Conservation (phyloP, 2,329 filamentous ascomycete species). For the Fusarium sp. region DNA sequence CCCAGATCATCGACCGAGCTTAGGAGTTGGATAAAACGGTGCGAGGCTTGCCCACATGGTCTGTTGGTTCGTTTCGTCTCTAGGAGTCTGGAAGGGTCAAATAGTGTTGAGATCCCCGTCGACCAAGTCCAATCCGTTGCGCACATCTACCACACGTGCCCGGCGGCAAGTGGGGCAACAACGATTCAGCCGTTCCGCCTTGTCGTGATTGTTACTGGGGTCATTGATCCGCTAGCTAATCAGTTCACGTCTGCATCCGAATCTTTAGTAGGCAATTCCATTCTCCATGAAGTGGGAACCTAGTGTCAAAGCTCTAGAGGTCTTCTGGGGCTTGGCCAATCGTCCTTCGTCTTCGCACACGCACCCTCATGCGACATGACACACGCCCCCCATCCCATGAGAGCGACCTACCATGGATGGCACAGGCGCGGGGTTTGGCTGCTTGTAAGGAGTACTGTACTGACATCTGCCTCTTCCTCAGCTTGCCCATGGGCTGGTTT, state of each 20-base stretch:
- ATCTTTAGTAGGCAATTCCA: background rate
- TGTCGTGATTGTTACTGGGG: background rate
- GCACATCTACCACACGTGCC: slow-evolving; percentile 32
- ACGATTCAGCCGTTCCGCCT: slow-evolving; percentile 13
- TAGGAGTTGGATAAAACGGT: background rate
- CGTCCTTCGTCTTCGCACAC: slow-evolving; percentile 21
- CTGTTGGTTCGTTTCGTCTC: background rate
- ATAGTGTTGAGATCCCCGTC: background rate
- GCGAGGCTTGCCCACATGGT: background rate
- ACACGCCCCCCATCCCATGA: slow-evolving; percentile 4
- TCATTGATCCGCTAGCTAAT: slow-evolving; percentile 2
- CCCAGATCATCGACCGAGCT: slow-evolving; percentile 38
- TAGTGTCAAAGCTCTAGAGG: background rate
- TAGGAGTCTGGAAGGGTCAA: background rate
- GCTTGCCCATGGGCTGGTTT: slow-evolving; percentile 26
- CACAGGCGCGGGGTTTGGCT: background rate
- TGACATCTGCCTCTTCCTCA: slow-evolving; percentile 5
- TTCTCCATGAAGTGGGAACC: background rate
- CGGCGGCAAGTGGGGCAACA: slow-evolving; percentile 29
- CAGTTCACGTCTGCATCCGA: slow-evolving; percentile 8
- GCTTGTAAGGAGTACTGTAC: no score
- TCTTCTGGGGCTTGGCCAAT: slow-evolving; percentile 25
- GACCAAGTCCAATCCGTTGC: slow-evolving; percentile 32
- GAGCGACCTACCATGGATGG: background rate
- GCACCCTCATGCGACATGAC: slow-evolving; percentile 17